These are phyloP conservation scores for Nicotiana benthamiana DNA, from an alignment of 257 asterid genomes.

Conservation along the genomic window DNA sequence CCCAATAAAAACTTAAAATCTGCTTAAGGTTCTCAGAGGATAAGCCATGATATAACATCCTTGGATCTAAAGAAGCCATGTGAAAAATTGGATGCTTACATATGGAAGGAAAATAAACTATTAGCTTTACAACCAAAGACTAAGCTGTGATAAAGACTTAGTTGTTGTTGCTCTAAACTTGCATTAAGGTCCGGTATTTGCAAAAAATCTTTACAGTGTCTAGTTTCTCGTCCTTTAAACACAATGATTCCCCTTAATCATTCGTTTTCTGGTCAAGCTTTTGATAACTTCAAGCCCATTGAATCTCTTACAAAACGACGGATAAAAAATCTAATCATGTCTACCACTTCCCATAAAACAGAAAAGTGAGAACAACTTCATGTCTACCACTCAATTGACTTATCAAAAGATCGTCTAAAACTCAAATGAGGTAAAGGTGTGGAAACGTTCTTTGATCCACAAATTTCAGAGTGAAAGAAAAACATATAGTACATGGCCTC, in stretches of 20 bases:
- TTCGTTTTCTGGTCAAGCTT: neutral
- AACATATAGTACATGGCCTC: neutral
- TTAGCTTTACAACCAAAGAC: neutral
- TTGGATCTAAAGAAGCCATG: neutral
- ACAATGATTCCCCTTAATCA: neutral
- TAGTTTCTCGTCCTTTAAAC: neutral
- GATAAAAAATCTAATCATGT: neutral
- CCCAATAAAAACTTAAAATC: neutral
- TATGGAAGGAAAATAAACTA: neutral
- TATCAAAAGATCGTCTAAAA: neutral
- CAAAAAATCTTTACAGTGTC: neutral
- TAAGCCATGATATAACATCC: neutral
- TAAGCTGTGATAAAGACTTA: neutral
- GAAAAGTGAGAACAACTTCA: neutral
- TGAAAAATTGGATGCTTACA: neutral
- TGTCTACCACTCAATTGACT: neutral
- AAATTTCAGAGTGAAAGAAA: neutral
- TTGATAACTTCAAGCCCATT: neutral
- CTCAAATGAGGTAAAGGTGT: neutral
- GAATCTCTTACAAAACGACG: neutral
- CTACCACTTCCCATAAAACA: neutral
- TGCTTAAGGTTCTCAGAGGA: neutral
- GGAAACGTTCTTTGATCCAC: neutral
- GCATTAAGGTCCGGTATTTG: neutral
- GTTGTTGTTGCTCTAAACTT: neutral